These are phyloP conservation scores for Macrolepiota albuminosa DNA, from an alignment of 768 basidiomycete genomes.

Conservation along the genomic window DNA sequence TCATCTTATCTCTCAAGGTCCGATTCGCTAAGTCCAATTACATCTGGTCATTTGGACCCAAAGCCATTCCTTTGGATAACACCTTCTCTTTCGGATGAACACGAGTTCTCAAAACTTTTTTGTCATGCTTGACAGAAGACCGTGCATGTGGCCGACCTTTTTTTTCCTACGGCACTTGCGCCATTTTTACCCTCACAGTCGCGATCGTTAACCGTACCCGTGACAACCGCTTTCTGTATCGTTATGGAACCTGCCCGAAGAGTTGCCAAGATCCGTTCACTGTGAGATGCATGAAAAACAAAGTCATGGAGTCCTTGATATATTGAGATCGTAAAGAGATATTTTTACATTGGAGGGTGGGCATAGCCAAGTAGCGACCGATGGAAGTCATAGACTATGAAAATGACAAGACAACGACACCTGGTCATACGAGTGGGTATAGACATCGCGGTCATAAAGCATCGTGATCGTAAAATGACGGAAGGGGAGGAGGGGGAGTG, in stretches of 20 bases:
- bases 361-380: background rate
- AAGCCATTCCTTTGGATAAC: background rate
- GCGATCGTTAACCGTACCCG: background rate
- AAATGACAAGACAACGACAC: constrained; percentile 1
- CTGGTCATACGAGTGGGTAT: background rate
- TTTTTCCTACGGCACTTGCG: background rate
- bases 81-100: constrained; percentile 1
- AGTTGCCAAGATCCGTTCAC: background rate
- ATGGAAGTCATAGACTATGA: background rate
- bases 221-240: background rate
- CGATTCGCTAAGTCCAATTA: background rate
- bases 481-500: background rate
- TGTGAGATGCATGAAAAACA: background rate
- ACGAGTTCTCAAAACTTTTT: background rate
- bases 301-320: background rate
- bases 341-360: background rate
- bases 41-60: background rate
- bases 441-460: constrained; percentile 1
- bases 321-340: background rate
- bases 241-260: background rate
- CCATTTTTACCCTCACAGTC: background rate
- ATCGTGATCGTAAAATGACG: background rate
- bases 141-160: background rate
- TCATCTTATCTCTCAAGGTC: background rate
- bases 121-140: background rate